These are phyloP conservation scores for Metschnikowia similis DNA, from an alignment of 805 yeast species.

Conservation along the genomic window DNA sequence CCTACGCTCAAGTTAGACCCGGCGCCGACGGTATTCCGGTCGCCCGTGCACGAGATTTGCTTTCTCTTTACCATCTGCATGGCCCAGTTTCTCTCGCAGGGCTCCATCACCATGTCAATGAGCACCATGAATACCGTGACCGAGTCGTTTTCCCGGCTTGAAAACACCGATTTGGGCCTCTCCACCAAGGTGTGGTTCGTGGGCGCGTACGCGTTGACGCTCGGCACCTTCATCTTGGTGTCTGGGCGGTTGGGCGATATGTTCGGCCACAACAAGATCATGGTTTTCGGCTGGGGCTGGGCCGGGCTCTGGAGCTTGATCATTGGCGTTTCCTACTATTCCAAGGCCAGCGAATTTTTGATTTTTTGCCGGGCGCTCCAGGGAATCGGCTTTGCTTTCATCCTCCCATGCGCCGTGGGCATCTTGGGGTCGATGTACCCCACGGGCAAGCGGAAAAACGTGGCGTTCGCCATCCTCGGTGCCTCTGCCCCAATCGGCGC, in stretches of 20 bases:
- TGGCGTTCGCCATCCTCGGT: conserved; percentile 54
- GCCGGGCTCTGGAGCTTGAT: conserved; percentile 54
- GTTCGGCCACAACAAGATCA: conserved; percentile 56
- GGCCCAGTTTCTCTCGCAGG: conserved; percentile 37
- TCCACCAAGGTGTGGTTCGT: conserved; percentile 46
- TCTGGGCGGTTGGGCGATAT: conserved; percentile 73
- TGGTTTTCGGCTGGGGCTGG: conserved; percentile 55
- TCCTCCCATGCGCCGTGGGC: conserved; percentile 60
- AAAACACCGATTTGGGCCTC: conserved; percentile 3
- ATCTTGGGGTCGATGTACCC: conserved; percentile 43
- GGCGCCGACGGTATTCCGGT: conserved; percentile 10
- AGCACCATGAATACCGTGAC: conserved; percentile 35
- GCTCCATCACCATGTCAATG: conserved; percentile 34
- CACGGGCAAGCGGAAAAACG: conserved; percentile 44
- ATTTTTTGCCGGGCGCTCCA: conserved; percentile 55
- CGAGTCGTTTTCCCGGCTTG: conserved; percentile 21
- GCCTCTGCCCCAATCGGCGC: conserved; percentile 64
- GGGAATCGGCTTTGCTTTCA: conserved; percentile 60
- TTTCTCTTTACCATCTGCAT: conserved; percentile 11
- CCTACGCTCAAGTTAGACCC: conserved; percentile 6
- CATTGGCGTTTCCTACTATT: conserved; percentile 53
- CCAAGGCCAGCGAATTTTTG: conserved; percentile 47
- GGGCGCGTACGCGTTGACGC: conserved; percentile 66
- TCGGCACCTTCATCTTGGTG: conserved; percentile 67
- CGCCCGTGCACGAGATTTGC: conserved; percentile 11